Conservation (phyloP, 1,284 basidiomycete genomes). For the Tylopilus orsonianus region DNA sequence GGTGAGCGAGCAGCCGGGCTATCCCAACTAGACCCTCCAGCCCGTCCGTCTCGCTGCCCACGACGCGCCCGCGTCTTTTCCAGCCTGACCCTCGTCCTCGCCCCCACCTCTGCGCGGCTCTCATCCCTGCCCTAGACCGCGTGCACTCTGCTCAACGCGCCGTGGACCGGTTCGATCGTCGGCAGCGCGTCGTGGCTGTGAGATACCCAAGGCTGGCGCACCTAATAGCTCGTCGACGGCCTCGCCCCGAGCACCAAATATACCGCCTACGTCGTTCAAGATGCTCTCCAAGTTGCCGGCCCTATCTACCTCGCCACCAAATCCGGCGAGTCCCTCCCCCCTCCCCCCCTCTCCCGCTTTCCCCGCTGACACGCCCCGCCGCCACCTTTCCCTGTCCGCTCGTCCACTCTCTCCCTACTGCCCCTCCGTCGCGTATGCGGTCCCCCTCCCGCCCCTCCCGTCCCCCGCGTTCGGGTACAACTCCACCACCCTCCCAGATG, state of each 20-base stretch:
- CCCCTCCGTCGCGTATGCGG: constrained; percentile 68
- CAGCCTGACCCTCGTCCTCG: constrained; percentile 57
- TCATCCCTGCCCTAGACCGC: constrained; percentile 55
- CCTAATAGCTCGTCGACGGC: constrained; percentile 62
- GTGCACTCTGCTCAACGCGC: constrained; percentile 48
- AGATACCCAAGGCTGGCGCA: constrained; percentile 58
- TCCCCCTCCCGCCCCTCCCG: constrained; percentile 57
- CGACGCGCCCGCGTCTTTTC: constrained; percentile 39
- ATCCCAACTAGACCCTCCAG: constrained; percentile 82
- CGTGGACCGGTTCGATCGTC: constrained; percentile 37
- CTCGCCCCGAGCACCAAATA: constrained; percentile 68
- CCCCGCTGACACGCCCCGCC: background rate
- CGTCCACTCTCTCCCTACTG: constrained; percentile 70
- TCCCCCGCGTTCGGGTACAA: constrained; percentile 46
- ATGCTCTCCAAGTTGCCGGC: constrained; percentile 52
- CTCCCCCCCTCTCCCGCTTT: background rate
- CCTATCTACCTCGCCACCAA: constrained; percentile 72
- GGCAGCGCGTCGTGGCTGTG: constrained; percentile 55
- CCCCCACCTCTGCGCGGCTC: constrained; percentile 43
- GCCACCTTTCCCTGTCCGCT: constrained; percentile 74
- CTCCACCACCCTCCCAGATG: constrained; percentile 49
- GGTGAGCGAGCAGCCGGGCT: constrained; percentile 49
- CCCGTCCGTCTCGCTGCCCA: constrained; percentile 53
- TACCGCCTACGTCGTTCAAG: constrained; percentile 60
- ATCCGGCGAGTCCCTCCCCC: constrained; percentile 46